Percentiles rank a stretch among this genome's conserved stretches.
Evolutionary conservation across 2,329 filamentous ascomycete species (phyloP).

Genomic region (Allantophomopsis cytisporea): DNA sequence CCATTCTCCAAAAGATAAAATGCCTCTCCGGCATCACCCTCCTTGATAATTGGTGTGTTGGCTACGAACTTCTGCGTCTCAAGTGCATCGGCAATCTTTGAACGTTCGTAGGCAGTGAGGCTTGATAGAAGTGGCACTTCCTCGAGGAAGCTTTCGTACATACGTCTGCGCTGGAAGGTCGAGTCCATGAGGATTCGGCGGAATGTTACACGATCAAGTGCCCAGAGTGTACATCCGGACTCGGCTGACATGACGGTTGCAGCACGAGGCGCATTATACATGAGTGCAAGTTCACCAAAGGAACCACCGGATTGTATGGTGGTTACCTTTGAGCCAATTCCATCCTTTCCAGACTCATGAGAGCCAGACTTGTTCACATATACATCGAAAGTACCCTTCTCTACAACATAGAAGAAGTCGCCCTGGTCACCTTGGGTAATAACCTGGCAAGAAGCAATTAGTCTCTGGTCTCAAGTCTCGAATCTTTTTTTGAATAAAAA

Average conservation of each 20-base stretch:
- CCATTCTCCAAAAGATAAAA: slow-evolving; percentile 88
- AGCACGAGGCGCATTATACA: slow-evolving; percentile 96
- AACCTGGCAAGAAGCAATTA: slow-evolving; percentile 43
- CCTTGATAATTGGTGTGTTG: slow-evolving; percentile 73
- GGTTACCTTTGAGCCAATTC: slow-evolving; percentile 71
- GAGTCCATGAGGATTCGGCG: slow-evolving; percentile 97
- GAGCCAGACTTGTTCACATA: slow-evolving; percentile 71
- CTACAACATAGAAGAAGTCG: slow-evolving; percentile 96
- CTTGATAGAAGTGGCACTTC: slow-evolving; percentile 77
- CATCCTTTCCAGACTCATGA: slow-evolving; percentile 67
- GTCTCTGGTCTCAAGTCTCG: not conserved
- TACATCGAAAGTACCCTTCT: slow-evolving; percentile 81
- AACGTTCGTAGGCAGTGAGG: slow-evolving; percentile 83
- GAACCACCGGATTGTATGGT: slow-evolving; percentile 79
- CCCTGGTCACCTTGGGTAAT: slow-evolving; percentile 92
- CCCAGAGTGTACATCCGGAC: slow-evolving; percentile 72
- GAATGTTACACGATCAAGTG: slow-evolving; percentile 89
- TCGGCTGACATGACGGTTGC: slow-evolving; percentile 85
- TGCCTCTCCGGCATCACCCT: slow-evolving; percentile 81
- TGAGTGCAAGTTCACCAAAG: slow-evolving; percentile 91
- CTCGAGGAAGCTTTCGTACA: slow-evolving; percentile 95
- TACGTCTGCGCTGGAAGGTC: slow-evolving; percentile 85
- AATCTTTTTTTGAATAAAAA: not conserved
- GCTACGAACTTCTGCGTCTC: slow-evolving; percentile 78
- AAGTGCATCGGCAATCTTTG: slow-evolving; percentile 93